Conservation (phyloP, 225 moss, liverwort and hornwort species). For the Straminergon stramineum region DNA sequence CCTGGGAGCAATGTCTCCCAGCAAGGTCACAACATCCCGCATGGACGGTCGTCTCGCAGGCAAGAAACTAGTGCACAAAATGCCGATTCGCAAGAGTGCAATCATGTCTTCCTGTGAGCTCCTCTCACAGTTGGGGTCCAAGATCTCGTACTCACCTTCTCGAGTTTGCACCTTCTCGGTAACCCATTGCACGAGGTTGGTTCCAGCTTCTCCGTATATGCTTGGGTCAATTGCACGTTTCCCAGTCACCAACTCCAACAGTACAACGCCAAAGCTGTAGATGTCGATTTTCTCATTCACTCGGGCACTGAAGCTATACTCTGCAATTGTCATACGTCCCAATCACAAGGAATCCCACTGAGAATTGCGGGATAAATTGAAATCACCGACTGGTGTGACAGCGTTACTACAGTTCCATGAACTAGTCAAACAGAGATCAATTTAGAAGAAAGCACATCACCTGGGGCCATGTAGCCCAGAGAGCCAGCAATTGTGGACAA, state of each 20-base stretch:
- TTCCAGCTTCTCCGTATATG: neutral
- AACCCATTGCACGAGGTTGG: slow-evolving; percentile 15
- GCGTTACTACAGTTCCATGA: neutral
- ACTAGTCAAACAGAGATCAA: neutral
- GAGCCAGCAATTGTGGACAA: neutral
- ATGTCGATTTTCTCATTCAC: slow-evolving; percentile 10
- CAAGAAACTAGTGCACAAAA: neutral
- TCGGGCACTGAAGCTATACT: neutral
- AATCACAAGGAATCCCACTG: neutral
- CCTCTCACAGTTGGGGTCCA: neutral
- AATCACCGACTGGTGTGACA: neutral
- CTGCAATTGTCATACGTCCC: neutral
- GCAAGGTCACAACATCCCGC: neutral
- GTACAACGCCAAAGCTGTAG: slow-evolving; percentile 12
- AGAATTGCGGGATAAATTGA: neutral
- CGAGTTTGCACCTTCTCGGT: neutral
- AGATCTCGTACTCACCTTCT: neutral
- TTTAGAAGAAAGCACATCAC: neutral
- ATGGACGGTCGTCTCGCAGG: neutral
- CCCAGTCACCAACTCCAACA: neutral
- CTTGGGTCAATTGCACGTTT: neutral
- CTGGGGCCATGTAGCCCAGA: neutral
- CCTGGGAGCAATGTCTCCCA: too few species aligned
- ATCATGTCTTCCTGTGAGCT: neutral
- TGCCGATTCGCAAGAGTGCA: neutral